A percentile compares a stretch with the other conserved stretches of the same genome.
Conservation (phyloP, 306 rosid genomes). For the Arachis stenosperma region DNA sequence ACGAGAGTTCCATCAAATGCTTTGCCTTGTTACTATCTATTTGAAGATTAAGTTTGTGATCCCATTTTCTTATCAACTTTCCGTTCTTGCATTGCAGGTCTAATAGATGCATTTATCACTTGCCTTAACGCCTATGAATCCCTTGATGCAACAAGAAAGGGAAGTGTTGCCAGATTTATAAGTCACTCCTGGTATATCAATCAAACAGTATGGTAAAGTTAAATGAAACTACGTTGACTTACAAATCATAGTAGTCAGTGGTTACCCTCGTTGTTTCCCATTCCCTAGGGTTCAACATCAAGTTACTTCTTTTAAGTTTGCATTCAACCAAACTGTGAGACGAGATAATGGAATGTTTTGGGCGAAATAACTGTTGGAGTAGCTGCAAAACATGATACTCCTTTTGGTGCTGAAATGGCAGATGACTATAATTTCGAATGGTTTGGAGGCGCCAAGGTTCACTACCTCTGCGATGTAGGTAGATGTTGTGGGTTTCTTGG, state of each 20-base stretch:
- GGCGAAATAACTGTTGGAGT: conserved; percentile 97
- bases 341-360: conserved; percentile 94
- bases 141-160: conserved; percentile 93
- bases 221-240: conserved; percentile 15
- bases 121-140: conserved; percentile 88
- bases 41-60: conserved; percentile 15
- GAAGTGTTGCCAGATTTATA: conserved; percentile 92
- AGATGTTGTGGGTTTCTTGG: conserved; percentile 95
- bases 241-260: conserved; percentile 31
- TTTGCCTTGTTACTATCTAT: conserved; percentile 21
- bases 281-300: conserved; percentile 44
- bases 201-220: conserved; percentile 27
- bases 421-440: conserved; percentile 96
- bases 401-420: conserved; percentile 81
- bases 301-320: conserved; percentile 46
- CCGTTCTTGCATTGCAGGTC: conserved; percentile 63
- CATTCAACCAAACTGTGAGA: conserved; percentile 95
- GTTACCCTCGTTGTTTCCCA: conserved; percentile 32
- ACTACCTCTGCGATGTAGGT: conserved; percentile 90
- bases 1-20: no score
- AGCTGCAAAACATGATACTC: conserved; percentile 86
- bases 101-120: conserved; percentile 88
- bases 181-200: conserved; percentile 91
- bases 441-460: conserved; percentile 97
- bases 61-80: conserved; percentile 16